Conservation (phyloP, 768 basidiomycete genomes). For the Holtermanniella nyarrowii region DNA sequence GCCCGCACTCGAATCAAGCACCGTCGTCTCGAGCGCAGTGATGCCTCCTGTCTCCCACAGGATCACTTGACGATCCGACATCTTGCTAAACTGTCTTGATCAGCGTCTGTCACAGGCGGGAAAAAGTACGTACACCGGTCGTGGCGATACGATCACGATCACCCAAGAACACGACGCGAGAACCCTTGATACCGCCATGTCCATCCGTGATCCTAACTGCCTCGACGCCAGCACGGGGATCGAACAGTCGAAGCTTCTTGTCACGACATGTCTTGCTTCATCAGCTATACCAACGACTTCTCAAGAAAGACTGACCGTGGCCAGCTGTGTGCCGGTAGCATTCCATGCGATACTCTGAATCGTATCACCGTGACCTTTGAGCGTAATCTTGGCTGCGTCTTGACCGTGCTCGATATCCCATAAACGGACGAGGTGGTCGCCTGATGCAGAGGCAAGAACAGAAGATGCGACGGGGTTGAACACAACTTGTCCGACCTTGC, state of each 20-base stretch:
- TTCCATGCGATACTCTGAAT: conserved; percentile 81
- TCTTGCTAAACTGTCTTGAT: conserved; percentile 61
- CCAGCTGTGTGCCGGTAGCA: conserved; percentile 65
- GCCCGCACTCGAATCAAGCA: conserved; percentile 80
- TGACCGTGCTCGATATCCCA: conserved; percentile 72
- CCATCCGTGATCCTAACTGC: conserved; percentile 74
- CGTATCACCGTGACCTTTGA: conserved; percentile 72
- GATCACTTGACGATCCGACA: conserved; percentile 83
- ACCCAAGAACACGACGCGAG: conserved; percentile 83
- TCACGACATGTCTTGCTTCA: conserved; percentile 64
- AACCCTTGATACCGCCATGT: conserved; percentile 86
- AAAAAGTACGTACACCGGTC: conserved; percentile 51
- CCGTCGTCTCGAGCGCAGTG: conserved; percentile 62
- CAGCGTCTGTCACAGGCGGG: neutral
- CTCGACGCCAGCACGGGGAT: conserved; percentile 72
- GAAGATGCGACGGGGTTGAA: conserved; percentile 87
- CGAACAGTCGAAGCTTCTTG: conserved; percentile 82
- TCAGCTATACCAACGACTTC: neutral
- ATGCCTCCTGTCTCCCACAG: conserved; percentile 82
- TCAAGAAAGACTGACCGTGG: conserved; percentile 45
- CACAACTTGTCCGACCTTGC: conserved; percentile 86
- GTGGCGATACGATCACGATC: conserved; percentile 78
- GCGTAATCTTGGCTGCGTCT: conserved; percentile 52
- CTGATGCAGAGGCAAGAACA: conserved; percentile 65
- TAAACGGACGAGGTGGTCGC: conserved; percentile 77